Base-by-base conservation (phyloP, 2,329 filamentous ascomycete genomes). In the Phialophora chinensis region DNA sequence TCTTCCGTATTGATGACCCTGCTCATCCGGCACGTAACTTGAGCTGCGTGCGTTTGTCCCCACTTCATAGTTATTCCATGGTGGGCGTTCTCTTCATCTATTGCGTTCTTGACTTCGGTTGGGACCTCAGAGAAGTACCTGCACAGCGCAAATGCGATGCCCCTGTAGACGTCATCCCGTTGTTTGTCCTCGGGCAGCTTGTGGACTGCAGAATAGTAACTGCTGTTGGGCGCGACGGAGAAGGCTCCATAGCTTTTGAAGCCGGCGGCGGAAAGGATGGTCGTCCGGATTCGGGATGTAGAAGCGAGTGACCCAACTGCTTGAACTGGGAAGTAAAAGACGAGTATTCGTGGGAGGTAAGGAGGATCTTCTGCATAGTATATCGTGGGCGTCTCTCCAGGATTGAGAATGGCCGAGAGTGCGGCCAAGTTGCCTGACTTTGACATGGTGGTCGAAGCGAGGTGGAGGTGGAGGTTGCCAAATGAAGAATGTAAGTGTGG, bases 111-210 rank as follows among this genome's bases (percentile, higher is more conserved):
- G 75, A 93, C 89, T 44, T 86, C 83, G 62, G 90, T 86, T 25
- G 93, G 88, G 60, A 99, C 84, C 79, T 98, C 94, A 68, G 87
- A 86, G 76, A 97, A 98, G 83, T 97, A 99, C 78, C 96, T 97
- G 82, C 90, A 90, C 72, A 99, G 84, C 64, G 92, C 93, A 78
- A 98, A 96, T 56, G 94, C 95, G 63, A 99, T 85, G 20, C 90
- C 95, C 54, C 95, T 89, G 79, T 91, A 96, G 71, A 96, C 85
- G 79, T 98, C 94, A 77, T 98, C 94, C 74, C 94, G 94, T 82
- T 98, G 95, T 79, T 93, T 93, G 77, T 97, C 94, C 76, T 93
- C 90, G 50, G 95, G 93, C 52, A 99, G 86, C 77, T 93, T 88
- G 76, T 91, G 89, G 77, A 99, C 95, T 62, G 93, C 94, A 72